Evolutionary conservation across 1,139 yeast species (phyloP).

Genomic region (Komagataea norvegica): DNA sequence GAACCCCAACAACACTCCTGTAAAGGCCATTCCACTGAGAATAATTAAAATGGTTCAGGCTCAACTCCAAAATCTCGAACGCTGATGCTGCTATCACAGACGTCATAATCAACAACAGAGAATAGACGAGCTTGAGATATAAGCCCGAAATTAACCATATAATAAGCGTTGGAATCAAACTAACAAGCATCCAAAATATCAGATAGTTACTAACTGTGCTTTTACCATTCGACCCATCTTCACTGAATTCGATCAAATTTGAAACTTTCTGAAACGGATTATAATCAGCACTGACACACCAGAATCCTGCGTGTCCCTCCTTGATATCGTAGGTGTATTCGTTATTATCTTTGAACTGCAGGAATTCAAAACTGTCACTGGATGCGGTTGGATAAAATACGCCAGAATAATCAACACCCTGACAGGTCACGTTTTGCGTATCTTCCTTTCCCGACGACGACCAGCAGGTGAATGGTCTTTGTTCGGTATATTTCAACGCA

Average conservation of each 20-base stretch:
- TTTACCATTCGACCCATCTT: background rate
- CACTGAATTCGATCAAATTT: background rate
- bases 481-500: background rate
- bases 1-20: background rate
- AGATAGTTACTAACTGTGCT: background rate
- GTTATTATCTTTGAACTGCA: background rate
- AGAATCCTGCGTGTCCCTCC: background rate
- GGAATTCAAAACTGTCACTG: background rate
- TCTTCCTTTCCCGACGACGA: background rate
- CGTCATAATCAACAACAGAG: background rate
- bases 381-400: background rate
- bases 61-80: background rate
- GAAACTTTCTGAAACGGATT: background rate
- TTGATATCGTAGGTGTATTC: background rate
- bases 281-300: background rate
- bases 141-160: background rate
- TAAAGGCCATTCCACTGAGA: background rate
- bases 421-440: background rate
- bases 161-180: background rate
- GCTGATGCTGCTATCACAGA: background rate
- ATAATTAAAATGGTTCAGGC: background rate
- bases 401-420: background rate
- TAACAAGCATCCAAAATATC: background rate
- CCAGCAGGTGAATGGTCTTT: background rate
- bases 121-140: background rate